phyloP scores from a whole-genome alignment of 2,329 filamentous ascomycete genomes.

The Graphium sp. region DNA sequence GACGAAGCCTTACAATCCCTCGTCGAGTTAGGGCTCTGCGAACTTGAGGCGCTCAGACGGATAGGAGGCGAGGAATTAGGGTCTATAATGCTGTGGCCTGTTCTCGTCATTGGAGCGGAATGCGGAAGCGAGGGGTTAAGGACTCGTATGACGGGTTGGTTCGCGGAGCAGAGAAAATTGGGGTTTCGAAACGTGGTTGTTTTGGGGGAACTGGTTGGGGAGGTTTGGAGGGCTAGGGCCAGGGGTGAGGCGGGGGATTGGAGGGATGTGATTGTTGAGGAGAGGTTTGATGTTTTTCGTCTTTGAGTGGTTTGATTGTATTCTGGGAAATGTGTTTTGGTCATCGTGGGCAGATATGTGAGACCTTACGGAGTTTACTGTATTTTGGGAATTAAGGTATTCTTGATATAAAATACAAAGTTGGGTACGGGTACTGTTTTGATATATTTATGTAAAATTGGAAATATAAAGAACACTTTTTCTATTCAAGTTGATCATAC shows the following conservation, averaged over 20 bases:
- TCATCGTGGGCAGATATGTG: too few relatives aligned
- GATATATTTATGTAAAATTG: too few relatives aligned
- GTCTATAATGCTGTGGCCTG: constrained; percentile 17
- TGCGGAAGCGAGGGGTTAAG: constrained; percentile 12
- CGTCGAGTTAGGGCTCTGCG: constrained; percentile 13
- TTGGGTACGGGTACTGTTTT: too few relatives aligned
- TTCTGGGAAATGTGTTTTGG: too few relatives aligned
- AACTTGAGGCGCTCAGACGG: constrained; percentile 14
- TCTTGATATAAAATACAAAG: too few relatives aligned
- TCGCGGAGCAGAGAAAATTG: constrained; percentile 14
- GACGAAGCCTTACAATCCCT: constrained; percentile 12
- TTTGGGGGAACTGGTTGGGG: constrained; percentile 13
- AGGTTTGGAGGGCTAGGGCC: constrained; percentile 13
- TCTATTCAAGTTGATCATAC: too few relatives aligned
- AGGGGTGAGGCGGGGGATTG: constrained; percentile 7
- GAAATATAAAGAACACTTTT: too few relatives aligned
- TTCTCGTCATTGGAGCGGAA: constrained; percentile 16
- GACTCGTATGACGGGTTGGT: constrained; percentile 13
- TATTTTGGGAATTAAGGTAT: too few relatives aligned
- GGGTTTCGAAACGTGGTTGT: constrained; percentile 16
- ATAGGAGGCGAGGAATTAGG: constrained; percentile 12
- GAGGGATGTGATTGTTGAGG: constrained; percentile 14
- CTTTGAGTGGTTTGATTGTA: constrained; percentile 5
- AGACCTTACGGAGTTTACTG: too few relatives aligned
- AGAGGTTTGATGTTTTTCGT: constrained; percentile 14